Percentiles rank a stretch among this genome's conserved stretches.
Evolutionary conservation across 805 yeast species (phyloP).

Genomic region (Candida nanaspora): DNA sequence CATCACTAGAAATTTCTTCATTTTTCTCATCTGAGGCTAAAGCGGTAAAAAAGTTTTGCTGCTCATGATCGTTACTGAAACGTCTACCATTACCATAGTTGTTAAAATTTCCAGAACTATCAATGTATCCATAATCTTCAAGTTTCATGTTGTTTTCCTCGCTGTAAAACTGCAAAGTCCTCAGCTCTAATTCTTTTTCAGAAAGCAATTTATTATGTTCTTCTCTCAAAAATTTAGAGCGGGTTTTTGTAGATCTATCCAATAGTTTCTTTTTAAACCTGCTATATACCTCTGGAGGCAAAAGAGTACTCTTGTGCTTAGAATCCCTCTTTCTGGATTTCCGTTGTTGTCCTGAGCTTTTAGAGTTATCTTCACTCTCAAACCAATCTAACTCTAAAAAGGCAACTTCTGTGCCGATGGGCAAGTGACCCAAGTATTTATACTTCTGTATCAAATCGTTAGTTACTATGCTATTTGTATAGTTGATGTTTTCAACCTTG

Average conservation of each 20-base stretch:
- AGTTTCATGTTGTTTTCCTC: constrained; percentile 41
- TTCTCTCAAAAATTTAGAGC: constrained; percentile 45
- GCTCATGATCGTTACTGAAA: constrained; percentile 14
- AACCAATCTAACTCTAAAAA: constrained; percentile 83
- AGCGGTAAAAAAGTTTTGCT: not conserved
- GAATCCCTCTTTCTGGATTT: constrained; percentile 14
- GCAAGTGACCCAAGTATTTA: constrained; percentile 76
- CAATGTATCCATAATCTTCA: constrained; percentile 26
- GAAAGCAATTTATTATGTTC: constrained; percentile 54
- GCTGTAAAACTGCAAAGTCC: constrained; percentile 51
- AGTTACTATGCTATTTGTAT: constrained; percentile 47
- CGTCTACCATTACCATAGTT: not conserved
- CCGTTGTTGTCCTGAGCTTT: constrained; percentile 20
- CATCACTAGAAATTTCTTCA: not conserved
- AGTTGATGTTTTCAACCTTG: constrained; percentile 61
- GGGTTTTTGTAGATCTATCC: constrained; percentile 46
- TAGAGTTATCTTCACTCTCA: constrained; percentile 22
- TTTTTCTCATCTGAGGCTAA: not conserved
- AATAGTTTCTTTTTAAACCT: constrained; percentile 47
- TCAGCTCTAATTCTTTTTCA: constrained; percentile 49
- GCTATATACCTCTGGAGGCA: constrained; percentile 37
- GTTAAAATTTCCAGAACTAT: not conserved
- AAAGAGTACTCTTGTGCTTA: constrained; percentile 11
- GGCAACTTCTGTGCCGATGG: constrained; percentile 78
- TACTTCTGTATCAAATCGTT: constrained; percentile 50